A percentile compares a stretch with the other conserved stretches of the same genome.
Conservation (phyloP, 140 eudicot genomes). For the Oenanthe javanica region DNA sequence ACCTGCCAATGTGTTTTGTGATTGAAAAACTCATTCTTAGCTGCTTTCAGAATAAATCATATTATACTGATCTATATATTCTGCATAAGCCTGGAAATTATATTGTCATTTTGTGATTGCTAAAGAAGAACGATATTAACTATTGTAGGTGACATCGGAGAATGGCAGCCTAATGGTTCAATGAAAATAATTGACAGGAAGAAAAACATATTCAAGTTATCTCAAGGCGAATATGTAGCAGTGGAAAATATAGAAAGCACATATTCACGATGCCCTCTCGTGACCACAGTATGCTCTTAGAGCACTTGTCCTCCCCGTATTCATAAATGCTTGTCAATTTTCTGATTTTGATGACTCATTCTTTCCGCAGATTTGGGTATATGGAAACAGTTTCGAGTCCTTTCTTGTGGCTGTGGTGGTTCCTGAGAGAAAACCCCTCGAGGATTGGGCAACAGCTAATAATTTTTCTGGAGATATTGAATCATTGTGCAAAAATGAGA, state of each 20-base stretch:
- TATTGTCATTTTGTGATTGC: not conserved
- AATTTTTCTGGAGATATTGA: constrained; percentile 46
- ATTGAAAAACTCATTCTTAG: not conserved
- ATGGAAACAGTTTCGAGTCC: constrained; percentile 96
- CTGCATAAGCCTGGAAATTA: not conserved
- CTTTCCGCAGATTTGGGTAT: constrained; percentile 72
- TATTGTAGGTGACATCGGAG: constrained; percentile 85
- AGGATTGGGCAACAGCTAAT: constrained; percentile 79
- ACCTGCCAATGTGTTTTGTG: not conserved
- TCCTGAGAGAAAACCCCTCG: constrained; percentile 67
- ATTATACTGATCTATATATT: not conserved
- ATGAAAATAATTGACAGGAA: constrained; percentile 95
- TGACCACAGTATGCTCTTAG: constrained; percentile 53
- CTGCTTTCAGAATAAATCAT: not conserved
- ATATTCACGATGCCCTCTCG: constrained; percentile 72
- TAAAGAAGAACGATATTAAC: not conserved
- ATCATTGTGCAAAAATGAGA: constrained; percentile 13
- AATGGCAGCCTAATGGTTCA: constrained; percentile 86
- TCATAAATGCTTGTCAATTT: not conserved
- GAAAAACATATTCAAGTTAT: constrained; percentile 88
- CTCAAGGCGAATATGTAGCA: constrained; percentile 97
- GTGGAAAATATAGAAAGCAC: constrained; percentile 81
- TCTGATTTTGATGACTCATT: not conserved
- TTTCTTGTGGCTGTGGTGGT: constrained; percentile 96
- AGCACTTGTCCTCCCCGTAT: not conserved